These are phyloP conservation scores for Eragrostis curvula DNA, from an alignment of 176 grass and related monocot genomes.

Conservation along the genomic window DNA sequence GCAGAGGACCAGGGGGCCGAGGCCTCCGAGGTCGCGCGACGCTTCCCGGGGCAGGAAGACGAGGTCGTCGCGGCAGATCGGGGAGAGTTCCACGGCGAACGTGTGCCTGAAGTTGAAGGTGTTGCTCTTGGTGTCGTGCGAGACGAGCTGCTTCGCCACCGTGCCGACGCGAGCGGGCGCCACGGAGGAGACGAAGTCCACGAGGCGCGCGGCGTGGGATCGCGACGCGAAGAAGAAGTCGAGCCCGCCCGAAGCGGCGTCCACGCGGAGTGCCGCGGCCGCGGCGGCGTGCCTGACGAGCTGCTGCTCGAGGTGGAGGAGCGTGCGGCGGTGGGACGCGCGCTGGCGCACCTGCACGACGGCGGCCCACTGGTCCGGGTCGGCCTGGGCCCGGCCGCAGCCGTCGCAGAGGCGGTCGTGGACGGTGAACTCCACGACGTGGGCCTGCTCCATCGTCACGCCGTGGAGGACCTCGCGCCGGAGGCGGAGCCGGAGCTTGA, in stretches of 20 bases:
- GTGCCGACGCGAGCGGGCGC: constrained; percentile 44
- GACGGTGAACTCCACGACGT: constrained; percentile 55
- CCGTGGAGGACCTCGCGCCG: constrained; percentile 50
- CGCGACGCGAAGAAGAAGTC: constrained; percentile 70
- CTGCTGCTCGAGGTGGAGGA: constrained; percentile 73
- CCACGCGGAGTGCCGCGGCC: constrained; percentile 38
- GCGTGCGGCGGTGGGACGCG: constrained; percentile 60
- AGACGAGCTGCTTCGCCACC: constrained; percentile 67
- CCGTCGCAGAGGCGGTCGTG: constrained; percentile 55
- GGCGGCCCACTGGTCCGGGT: constrained; percentile 61
- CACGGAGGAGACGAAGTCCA: constrained; percentile 53
- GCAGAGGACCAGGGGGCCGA: constrained; percentile 70
- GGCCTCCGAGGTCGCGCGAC: constrained; percentile 50
- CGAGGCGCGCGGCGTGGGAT: constrained; percentile 52
- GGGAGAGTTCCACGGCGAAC: constrained; percentile 67
- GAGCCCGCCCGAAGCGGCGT: constrained; percentile 47
- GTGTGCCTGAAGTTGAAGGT: constrained; percentile 44
- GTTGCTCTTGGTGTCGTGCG: constrained; percentile 64
- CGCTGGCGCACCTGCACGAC: constrained; percentile 66
- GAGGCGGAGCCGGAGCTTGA: constrained; percentile 59
- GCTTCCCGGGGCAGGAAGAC: constrained; percentile 57
- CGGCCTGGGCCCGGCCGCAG: constrained; percentile 44
- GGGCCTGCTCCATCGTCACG: constrained; percentile 59
- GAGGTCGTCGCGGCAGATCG: constrained; percentile 70
- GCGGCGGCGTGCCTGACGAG: constrained; percentile 53